A percentile compares a stretch with the other conserved stretches of the same genome.
Conservation (phyloP, 805 yeast genomes). For the Torulaspora franciscae region DNA sequence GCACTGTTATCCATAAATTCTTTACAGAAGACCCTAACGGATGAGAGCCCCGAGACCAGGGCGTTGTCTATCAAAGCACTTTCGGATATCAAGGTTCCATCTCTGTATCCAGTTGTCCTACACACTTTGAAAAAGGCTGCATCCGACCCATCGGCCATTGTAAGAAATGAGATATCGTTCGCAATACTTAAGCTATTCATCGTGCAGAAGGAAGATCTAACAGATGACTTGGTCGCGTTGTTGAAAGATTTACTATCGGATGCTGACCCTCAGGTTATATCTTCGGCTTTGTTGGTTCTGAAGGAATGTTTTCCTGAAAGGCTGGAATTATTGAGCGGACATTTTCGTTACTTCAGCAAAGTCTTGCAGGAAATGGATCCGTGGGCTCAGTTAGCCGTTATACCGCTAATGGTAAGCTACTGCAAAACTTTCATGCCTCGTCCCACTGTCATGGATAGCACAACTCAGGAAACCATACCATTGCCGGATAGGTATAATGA, state of each 20-base stretch:
- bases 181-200: constrained; percentile 58
- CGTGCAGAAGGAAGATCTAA: constrained; percentile 39
- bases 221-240: constrained; percentile 46
- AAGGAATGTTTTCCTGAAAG: constrained; percentile 50
- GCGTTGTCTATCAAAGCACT: constrained; percentile 72
- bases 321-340: constrained; percentile 66
- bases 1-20: constrained; percentile 87
- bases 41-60: constrained; percentile 61
- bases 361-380: constrained; percentile 54
- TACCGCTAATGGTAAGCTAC: constrained; percentile 66
- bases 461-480: constrained; percentile 30
- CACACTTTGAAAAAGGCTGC: constrained; percentile 66
- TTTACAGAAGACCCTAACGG: constrained; percentile 75
- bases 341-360: constrained; percentile 54
- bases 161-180: constrained; percentile 72
- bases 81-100: constrained; percentile 76
- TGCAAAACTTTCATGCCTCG: constrained; percentile 53
- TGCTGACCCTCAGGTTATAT: constrained; percentile 58
- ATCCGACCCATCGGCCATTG: constrained; percentile 69
- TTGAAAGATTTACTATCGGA: constrained; percentile 60
- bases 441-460: constrained; percentile 43
- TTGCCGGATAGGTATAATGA: constrained; percentile 44
- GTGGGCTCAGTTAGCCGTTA: constrained; percentile 58
- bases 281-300: constrained; percentile 58
- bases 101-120: constrained; percentile 72